Evolutionary conservation across 345 rosid species (phyloP).

Genomic region (Dipteronia sinensis): DNA sequence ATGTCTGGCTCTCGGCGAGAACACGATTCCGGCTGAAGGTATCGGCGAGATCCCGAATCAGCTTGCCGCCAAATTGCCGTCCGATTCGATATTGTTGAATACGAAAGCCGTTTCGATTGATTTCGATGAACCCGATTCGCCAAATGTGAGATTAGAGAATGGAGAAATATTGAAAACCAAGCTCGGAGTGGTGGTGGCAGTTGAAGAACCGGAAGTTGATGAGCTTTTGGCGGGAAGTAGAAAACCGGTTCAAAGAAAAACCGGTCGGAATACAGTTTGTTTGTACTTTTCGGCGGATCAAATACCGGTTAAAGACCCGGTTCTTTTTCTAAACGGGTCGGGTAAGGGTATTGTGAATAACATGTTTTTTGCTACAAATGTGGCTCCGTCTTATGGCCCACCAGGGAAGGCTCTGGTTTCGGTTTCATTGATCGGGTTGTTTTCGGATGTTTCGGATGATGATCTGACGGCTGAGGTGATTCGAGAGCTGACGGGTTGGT

Average conservation of each 20-base stretch:
- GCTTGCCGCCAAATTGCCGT: slow-evolving; percentile 56
- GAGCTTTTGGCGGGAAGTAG: slow-evolving; percentile 57
- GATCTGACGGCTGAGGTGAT: slow-evolving; percentile 51
- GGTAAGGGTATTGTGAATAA: slow-evolving; percentile 78
- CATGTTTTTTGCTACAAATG: slow-evolving; percentile 89
- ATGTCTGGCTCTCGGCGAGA: slow-evolving; percentile 90
- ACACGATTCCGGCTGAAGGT: slow-evolving; percentile 79
- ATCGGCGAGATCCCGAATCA: slow-evolving; percentile 78
- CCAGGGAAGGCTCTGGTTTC: slow-evolving; percentile 69
- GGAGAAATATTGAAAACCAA: slow-evolving; percentile 58
- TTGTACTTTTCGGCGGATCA: slow-evolving; percentile 64
- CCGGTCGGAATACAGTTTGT: slow-evolving; percentile 71
- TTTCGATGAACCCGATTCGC: slow-evolving; percentile 33
- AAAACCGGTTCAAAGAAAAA: slow-evolving; percentile 35
- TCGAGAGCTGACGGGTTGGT: slow-evolving; percentile 73
- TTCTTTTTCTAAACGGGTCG: slow-evolving; percentile 78
- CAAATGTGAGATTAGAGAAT: slow-evolving; percentile 47
- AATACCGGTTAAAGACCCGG: slow-evolving; percentile 72
- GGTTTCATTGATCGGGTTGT: slow-evolving; percentile 75
- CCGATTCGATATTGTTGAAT: slow-evolving; percentile 53
- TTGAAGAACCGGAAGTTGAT: slow-evolving; percentile 67
- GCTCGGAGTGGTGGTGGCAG: slow-evolving; percentile 75
- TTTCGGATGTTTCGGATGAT: slow-evolving; percentile 51
- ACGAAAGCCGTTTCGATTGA: slow-evolving; percentile 57
- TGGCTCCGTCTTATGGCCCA: slow-evolving; percentile 76